Base-by-base conservation (phyloP, 176 grass and related monocot genomes). In the Rhynchospora breviuscula region DNA sequence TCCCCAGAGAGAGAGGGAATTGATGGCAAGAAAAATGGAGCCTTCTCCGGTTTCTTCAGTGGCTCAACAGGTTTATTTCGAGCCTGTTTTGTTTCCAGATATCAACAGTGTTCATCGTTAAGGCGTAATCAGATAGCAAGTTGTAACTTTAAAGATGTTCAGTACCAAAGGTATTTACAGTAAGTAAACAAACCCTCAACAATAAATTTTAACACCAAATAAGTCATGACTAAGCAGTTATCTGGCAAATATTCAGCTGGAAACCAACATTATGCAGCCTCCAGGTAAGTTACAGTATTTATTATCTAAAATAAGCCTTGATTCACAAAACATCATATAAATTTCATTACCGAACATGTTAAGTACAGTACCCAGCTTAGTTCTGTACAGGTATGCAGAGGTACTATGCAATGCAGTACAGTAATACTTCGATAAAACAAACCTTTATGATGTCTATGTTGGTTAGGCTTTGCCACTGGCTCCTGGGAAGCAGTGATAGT, bases 401-500 rank as follows among this genome's bases (percentile, higher is more conserved):
- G 23, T 33, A 83, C 1, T 63, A 85, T 84, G 64, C 61, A 84
- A 79, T 49, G 61, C 59, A 17, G 29, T 67, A 83, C 9, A 59
- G 79, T 3, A 79, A 52, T 29, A 6, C 14, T 64, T 73, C 48
- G 91, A 72, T 18, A 13, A 67, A 87, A 80, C 82, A 54, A 77
- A 95, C 96, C 93, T 95, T 99, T 85, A 99, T 99, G 81, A 99
- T 95, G 80, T 99, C 96, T 85, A 99, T 87, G 86, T 99, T 99
- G 40, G 93, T 91, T 64, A 95, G 88, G 82, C 80, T 93, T 99
- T 95, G 93, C 93, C 96, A 99, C 83, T 99, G 93, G 75, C 96
- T 99, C 90, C 81, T 91, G 44, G 96, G 96, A 87, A 99, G 96
- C 83, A 99, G 88, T 63, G 96, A 99, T 23, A 95, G 96, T 64